phyloP scores from a whole-genome alignment of 202 grass and related monocot genomes.

The Sporobolus alterniflorus region DNA sequence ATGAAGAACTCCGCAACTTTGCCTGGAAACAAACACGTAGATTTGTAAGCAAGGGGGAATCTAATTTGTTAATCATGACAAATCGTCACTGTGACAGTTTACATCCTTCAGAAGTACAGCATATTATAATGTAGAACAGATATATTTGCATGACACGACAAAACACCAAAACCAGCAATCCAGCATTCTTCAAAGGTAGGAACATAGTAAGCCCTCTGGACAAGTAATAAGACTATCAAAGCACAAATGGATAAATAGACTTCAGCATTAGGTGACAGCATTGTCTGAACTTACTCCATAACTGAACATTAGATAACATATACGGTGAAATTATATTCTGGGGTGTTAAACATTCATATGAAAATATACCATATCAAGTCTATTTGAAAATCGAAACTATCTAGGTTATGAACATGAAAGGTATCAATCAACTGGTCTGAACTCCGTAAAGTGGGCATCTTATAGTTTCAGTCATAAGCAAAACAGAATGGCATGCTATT shows the following conservation, averaged over 20 bases:
- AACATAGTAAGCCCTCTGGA: not conserved
- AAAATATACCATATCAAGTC: not conserved
- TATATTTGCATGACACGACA: slow-evolving; percentile 13
- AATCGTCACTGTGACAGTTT: not conserved
- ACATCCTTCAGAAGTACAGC: not conserved
- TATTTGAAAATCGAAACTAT: not conserved
- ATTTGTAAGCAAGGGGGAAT: slow-evolving; percentile 14
- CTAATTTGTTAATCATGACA: not conserved
- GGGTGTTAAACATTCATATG: not conserved
- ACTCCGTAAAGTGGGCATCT: not conserved
- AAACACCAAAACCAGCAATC: not conserved
- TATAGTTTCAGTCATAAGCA: not conserved
- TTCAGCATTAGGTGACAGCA: slow-evolving; percentile 9
- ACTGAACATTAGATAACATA: not conserved
- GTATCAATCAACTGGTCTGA: not conserved
- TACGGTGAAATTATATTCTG: not conserved
- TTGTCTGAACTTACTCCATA: not conserved
- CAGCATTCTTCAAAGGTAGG: not conserved
- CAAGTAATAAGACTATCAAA: slow-evolving; percentile 14
- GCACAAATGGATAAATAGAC: not conserved
- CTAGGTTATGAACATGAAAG: slow-evolving; percentile 9
- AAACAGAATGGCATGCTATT: slow-evolving; percentile 9
- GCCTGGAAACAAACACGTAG: slow-evolving; percentile 51
- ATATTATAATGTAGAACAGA: slow-evolving; percentile 5
- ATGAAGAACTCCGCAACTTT: slow-evolving; percentile 86